Evolutionary conservation across 163 green algal species (phyloP).

Genomic region (Chlorella variabilis): DNA sequence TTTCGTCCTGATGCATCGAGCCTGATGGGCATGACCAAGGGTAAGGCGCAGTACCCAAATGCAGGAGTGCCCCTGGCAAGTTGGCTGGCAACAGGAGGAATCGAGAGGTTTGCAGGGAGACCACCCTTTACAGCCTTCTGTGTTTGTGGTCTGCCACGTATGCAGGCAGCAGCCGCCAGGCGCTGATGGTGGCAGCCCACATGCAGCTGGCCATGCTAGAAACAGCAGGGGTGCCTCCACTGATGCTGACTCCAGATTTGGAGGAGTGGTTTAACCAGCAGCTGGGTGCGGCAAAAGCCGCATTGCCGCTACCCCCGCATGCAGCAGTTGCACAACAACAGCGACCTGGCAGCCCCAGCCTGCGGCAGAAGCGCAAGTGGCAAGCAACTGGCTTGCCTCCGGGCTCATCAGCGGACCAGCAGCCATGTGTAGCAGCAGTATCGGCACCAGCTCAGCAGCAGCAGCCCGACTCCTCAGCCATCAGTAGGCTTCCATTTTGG

Average conservation of each 20-base stretch:
- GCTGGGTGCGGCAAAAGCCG: background rate
- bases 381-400: background rate
- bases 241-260: slow-evolving; percentile 12
- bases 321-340: background rate
- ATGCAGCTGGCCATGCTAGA: background rate
- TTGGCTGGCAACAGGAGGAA: too few species aligned
- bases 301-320: background rate
- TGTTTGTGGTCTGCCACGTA: background rate
- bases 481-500: background rate
- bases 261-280: background rate
- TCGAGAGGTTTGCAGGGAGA: too few species aligned
- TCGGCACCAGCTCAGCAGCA: background rate
- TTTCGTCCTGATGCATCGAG: background rate
- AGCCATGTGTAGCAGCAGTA: background rate
- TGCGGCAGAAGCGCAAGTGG: slow-evolving; percentile 38
- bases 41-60: background rate
- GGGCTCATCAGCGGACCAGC: background rate
- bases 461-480: too few species aligned
- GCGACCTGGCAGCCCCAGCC: background rate
- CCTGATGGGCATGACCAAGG: background rate
- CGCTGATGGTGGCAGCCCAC: slow-evolving; percentile 7
- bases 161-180: slow-evolving; percentile 4
- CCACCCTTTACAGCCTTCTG: background rate
- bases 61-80: too few species aligned
- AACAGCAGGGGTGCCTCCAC: background rate